A percentile compares a stretch with the other conserved stretches of the same genome.
phyloP scores from a whole-genome alignment of 2,329 filamentous ascomycete species.

The Neofusicoccum sp. region DNA sequence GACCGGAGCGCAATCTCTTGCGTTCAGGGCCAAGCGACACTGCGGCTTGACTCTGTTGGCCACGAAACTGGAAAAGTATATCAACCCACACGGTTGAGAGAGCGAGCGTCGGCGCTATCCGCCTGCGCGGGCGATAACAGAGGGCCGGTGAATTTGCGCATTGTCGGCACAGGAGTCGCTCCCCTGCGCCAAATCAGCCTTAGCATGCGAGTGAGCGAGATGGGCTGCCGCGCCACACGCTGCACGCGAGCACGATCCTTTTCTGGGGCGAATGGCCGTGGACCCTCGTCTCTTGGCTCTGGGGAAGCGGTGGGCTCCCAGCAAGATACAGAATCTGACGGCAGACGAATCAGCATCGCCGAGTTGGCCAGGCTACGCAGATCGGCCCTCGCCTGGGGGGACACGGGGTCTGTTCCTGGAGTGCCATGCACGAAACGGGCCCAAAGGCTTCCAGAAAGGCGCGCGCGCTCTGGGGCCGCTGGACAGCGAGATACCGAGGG shows the following conservation, averaged over 20 bases:
- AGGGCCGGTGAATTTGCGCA: background rate
- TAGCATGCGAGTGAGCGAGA: background rate
- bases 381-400: background rate
- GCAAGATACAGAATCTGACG: background rate
- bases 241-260: slow-evolving; percentile 8
- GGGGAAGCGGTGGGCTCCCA: background rate
- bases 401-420: background rate
- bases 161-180: background rate
- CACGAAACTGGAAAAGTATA: background rate
- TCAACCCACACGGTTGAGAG: background rate
- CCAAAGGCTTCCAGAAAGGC: slow-evolving; percentile 1
- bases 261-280: background rate
- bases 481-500: background rate
- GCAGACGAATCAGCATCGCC: background rate
- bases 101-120: slow-evolving; percentile 1
- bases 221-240: background rate
- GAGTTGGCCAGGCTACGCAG: background rate
- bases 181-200: background rate
- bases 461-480: background rate
- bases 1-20: slow-evolving; percentile 2
- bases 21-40: background rate
- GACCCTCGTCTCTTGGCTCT: background rate
- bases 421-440: slow-evolving; percentile 4
- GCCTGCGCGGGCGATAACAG: background rate
- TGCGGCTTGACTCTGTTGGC: background rate